These are phyloP conservation scores for Irpex sp. DNA, from an alignment of 1,284 basidiomycete species.

Conservation along the genomic window DNA sequence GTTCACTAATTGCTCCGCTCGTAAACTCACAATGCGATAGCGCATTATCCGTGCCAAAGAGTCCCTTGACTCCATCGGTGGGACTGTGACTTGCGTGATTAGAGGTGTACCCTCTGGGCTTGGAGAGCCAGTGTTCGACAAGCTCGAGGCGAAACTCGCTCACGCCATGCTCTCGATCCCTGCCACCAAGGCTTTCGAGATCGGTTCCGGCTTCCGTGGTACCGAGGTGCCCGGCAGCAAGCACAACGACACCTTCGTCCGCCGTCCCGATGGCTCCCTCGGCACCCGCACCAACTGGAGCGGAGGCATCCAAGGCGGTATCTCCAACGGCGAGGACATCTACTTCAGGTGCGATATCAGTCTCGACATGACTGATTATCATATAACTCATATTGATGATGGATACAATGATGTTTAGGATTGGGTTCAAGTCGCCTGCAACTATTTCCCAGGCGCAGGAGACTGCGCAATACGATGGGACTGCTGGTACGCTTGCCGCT, in stretches of 20 bases:
- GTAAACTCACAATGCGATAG: constrained; percentile 38
- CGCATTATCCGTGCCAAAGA: constrained; percentile 94
- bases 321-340: constrained; percentile 96
- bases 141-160: constrained; percentile 93
- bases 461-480: constrained; percentile 93
- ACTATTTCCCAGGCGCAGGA: constrained; percentile 93
- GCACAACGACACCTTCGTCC: constrained; percentile 92
- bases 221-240: constrained; percentile 91
- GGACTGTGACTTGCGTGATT: constrained; percentile 96
- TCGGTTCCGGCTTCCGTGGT: constrained; percentile 95
- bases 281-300: constrained; percentile 94
- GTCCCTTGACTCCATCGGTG: constrained; percentile 91
- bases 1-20: not conserved
- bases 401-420: constrained; percentile 38
- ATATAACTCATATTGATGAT: not conserved
- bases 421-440: constrained; percentile 98
- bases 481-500: constrained; percentile 82
- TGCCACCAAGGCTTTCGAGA: constrained; percentile 97
- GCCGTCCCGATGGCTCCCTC: constrained; percentile 66
- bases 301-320: constrained; percentile 97
- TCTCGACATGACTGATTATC: not conserved
- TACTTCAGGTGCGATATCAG: constrained; percentile 79
- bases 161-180: constrained; percentile 99
- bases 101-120: constrained; percentile 87
- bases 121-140: constrained; percentile 98